phyloP scores from a whole-genome alignment of 805 yeast genomes.

The Hanseniaspora taiwanica region DNA sequence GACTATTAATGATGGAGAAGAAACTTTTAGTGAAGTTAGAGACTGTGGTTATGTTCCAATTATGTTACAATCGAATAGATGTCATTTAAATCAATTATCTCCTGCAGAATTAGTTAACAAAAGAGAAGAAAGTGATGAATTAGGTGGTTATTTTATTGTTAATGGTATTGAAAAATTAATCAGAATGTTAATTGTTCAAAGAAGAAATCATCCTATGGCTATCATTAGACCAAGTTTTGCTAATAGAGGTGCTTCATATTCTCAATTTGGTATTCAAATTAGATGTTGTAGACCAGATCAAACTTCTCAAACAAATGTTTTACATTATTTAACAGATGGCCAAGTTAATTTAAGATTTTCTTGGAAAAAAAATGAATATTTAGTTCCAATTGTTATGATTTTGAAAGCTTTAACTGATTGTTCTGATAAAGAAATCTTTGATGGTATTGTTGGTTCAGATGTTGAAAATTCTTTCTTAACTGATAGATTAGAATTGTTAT shows the following conservation, averaged over 20 bases:
- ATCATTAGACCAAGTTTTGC: slow-evolving; percentile 87
- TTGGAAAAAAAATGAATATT: slow-evolving; percentile 92
- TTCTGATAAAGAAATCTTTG: slow-evolving; percentile 89
- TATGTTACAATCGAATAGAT: slow-evolving; percentile 83
- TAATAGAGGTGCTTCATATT: slow-evolving; percentile 84
- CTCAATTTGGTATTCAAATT: slow-evolving; percentile 85
- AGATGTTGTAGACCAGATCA: slow-evolving; percentile 94
- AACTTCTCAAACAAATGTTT: slow-evolving; percentile 93
- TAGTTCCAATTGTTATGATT: slow-evolving; percentile 87
- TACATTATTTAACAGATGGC: slow-evolving; percentile 91
- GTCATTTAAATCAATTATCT: slow-evolving; percentile 74
- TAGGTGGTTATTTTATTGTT: slow-evolving; percentile 92
- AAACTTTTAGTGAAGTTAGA: slow-evolving; percentile 56
- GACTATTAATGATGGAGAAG: slow-evolving; percentile 82
- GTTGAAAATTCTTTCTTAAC: slow-evolving; percentile 81
- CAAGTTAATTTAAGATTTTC: slow-evolving; percentile 92
- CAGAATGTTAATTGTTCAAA: slow-evolving; percentile 95
- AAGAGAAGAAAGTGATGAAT: slow-evolving; percentile 87
- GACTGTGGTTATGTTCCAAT: slow-evolving; percentile 87
- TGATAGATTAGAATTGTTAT: slow-evolving; percentile 88
- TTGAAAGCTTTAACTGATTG: slow-evolving; percentile 83
- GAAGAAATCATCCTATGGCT: slow-evolving; percentile 98
- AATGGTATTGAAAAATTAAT: slow-evolving; percentile 94
- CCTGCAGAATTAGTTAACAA: slow-evolving; percentile 67
- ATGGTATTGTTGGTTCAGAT: slow-evolving; percentile 89